Base-by-base conservation (phyloP, 371 early-diverging fungal genomes). In the Haplosporangium sp. region DNA sequence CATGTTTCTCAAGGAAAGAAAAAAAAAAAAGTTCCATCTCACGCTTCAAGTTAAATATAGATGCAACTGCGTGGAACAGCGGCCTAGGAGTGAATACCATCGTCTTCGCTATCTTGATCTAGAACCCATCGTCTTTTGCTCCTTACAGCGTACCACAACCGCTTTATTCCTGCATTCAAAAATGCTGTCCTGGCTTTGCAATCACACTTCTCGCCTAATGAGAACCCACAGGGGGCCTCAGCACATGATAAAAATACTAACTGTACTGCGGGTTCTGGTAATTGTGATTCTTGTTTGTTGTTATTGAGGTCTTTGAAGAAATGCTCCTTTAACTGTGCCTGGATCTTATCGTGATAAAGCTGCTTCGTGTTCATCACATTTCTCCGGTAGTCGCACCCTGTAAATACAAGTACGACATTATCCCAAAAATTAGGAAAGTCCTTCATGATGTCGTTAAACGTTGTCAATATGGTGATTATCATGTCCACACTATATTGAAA, bases 321-420 rank as follows among this genome's bases (percentile, higher is more conserved):
- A 40, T 68, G 69, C 40, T 81, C 57, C 59, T 74, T 52, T 7
- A 81, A n/a, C 27, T 74, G 75, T 13, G 50, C 44, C 52, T 74
- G 75, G 8, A 81, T 58, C 69, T 71, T 75, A 11, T 57, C 72
- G 17, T 74, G 75, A 61, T 74, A 81, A 6, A 81, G 42, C 56
- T 81, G 74, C 35, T 81, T 81, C 2, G 81, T 81, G 17, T 69
- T 62, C 71, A 74, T 74, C 17, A 81, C 75, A 19, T 81, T 67
- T 37, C 81, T 67, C 15, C 75, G 67, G 76, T 85, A 87, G 56
- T 88, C 88, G 9, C 85, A 85, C 52, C 86, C 74, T 6, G 88
- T 88, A 67, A 88, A 88, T 0, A 88, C 88, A 2, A 88, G 65
- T 5, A 88, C 64, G 11, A 86, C 86, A 67, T 88, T 84, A 35